Evolutionary conservation across 2,329 filamentous ascomycete genomes (phyloP).

Genomic region (Pseudohalonectria lignicola): DNA sequence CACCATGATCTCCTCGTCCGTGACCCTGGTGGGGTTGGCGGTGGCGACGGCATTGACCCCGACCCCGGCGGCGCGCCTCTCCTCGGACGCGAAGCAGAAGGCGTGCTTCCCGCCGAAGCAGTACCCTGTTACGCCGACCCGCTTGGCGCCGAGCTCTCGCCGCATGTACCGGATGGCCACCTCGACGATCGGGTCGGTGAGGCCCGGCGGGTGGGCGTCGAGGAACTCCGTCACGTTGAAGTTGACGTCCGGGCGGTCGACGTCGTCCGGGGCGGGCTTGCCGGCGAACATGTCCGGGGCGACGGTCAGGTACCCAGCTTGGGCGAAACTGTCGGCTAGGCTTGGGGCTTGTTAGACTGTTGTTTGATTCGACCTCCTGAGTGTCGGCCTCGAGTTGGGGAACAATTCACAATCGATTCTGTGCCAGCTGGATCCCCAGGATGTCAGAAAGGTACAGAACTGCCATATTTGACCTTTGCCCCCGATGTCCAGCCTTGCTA

Average conservation of each 20-base stretch:
- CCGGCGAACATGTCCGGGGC: conserved; percentile 22
- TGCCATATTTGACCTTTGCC: background rate
- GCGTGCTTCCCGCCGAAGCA: conserved; percentile 50
- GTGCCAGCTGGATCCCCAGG: background rate
- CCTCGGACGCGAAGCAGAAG: conserved; percentile 25
- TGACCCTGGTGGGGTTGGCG: conserved; percentile 2
- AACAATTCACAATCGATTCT: background rate
- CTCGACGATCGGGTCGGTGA: conserved; percentile 35
- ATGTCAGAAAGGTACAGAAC: background rate
- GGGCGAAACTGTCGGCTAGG: conserved; percentile 22
- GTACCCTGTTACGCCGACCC: conserved; percentile 48
- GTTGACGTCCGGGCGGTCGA: conserved; percentile 15
- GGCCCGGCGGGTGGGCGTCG: conserved; percentile 3
- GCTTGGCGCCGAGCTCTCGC: conserved; percentile 33
- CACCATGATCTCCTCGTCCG: conserved; percentile 3
- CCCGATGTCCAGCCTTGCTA: background rate
- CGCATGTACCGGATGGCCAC: conserved; percentile 32
- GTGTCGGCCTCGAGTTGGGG: background rate
- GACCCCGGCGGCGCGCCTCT: conserved; percentile 1
- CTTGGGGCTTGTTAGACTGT: conserved; percentile 6
- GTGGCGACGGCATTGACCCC: conserved; percentile 3
- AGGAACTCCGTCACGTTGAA: conserved; percentile 13
- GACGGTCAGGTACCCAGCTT: conserved; percentile 21
- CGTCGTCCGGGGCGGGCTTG: conserved; percentile 14
- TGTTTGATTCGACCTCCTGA: background rate